phyloP scores from a whole-genome alignment of 176 grass and related monocot species.

The Saccharum spontaneum region DNA sequence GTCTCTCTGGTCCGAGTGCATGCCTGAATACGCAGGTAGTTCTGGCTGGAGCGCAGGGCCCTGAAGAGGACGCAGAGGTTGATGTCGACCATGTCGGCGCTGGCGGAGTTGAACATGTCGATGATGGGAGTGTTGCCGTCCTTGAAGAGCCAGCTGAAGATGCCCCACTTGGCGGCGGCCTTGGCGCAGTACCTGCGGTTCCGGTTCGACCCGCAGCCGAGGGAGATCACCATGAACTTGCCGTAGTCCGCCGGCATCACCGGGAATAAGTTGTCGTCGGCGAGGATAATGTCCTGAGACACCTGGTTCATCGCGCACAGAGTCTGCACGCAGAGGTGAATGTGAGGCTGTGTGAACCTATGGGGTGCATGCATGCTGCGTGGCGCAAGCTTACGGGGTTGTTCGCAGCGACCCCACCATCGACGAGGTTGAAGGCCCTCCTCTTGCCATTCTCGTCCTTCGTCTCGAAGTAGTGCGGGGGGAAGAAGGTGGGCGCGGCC shows the following conservation, averaged over 20 bases:
- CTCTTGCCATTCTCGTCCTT: slow-evolving; percentile 16
- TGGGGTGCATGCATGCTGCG: not conserved
- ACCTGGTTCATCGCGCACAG: slow-evolving; percentile 56
- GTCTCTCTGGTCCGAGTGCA: too few relatives aligned
- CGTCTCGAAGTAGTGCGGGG: slow-evolving; percentile 65
- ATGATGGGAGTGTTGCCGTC: slow-evolving; percentile 46
- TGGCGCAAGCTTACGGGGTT: slow-evolving; percentile 51
- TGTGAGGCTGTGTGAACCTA: not conserved
- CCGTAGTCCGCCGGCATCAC: slow-evolving; percentile 51
- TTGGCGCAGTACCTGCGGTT: slow-evolving; percentile 41
- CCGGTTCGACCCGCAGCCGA: slow-evolving; percentile 63
- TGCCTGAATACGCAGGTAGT: slow-evolving; percentile 62
- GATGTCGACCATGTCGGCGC: slow-evolving; percentile 86
- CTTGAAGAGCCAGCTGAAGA: slow-evolving; percentile 70
- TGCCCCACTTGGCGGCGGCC: slow-evolving; percentile 58
- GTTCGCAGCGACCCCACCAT: slow-evolving; percentile 70
- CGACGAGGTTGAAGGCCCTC: slow-evolving; percentile 61
- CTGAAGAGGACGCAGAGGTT: slow-evolving; percentile 63
- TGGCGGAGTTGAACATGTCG: slow-evolving; percentile 66
- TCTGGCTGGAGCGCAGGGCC: slow-evolving; percentile 29
- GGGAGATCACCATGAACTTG: slow-evolving; percentile 68
- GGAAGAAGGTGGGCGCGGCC: slow-evolving; percentile 71
- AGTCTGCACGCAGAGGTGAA: slow-evolving; percentile 34
- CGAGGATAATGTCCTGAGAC: slow-evolving; percentile 46
- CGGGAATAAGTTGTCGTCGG: slow-evolving; percentile 33